These are phyloP conservation scores for Lentinula sp. DNA, from an alignment of 768 basidiomycete species.

Conservation along the genomic window DNA sequence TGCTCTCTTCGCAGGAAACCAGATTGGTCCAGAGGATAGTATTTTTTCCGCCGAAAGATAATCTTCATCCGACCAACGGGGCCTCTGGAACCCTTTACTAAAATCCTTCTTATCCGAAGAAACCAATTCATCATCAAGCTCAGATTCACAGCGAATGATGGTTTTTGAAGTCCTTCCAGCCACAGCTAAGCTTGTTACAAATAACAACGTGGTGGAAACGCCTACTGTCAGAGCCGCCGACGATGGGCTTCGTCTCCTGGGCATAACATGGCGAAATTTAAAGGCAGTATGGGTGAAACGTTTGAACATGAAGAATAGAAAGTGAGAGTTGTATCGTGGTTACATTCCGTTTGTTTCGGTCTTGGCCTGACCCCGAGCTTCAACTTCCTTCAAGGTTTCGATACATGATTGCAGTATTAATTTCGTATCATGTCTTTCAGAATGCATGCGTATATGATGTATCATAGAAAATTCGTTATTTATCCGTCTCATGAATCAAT, in stretches of 20 bases:
- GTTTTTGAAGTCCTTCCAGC: background rate
- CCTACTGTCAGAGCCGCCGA: slow-evolving; percentile 1
- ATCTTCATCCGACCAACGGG: background rate
- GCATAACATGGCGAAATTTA: background rate
- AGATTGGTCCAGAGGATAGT: background rate
- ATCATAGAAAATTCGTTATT: too few species aligned
- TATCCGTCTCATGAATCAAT: background rate
- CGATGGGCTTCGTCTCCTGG: background rate
- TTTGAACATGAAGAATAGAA: background rate
- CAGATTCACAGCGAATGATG: background rate
- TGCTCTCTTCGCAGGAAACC: background rate
- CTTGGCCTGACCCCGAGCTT: too few species aligned
- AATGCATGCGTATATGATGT: too few species aligned
- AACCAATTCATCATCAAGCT: background rate
- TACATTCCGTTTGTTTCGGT: too few species aligned
- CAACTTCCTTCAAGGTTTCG: too few species aligned
- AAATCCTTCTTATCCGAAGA: background rate
- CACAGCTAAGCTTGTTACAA: slow-evolving; percentile 4
- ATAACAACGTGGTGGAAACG: slow-evolving; percentile 4
- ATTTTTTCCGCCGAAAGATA: background rate
- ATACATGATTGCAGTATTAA: too few species aligned
- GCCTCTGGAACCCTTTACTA: background rate
- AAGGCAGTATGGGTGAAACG: background rate
- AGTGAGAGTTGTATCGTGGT: too few species aligned
- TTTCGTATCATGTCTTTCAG: too few species aligned